phyloP scores from a whole-genome alignment of 2,329 filamentous ascomycete species.

The Intubia oerlemansii region DNA sequence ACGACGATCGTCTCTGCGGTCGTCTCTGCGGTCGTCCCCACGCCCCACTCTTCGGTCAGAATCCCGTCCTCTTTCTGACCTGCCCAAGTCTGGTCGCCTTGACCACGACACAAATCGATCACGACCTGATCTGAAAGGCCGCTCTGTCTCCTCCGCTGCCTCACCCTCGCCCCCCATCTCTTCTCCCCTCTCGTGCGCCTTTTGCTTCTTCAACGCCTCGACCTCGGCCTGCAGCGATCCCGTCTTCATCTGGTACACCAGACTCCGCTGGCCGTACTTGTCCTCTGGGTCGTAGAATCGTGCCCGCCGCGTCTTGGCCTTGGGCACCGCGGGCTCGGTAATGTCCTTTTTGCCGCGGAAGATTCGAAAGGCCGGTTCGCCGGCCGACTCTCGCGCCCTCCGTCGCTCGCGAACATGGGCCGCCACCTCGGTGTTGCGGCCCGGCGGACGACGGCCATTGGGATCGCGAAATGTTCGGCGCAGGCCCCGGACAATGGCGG shows the following conservation, averaged over 20 bases:
- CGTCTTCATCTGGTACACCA: constrained; percentile 31
- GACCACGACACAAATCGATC: too few relatives aligned
- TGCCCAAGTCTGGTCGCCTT: too few relatives aligned
- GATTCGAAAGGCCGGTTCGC: constrained; percentile 9
- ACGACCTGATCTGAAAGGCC: not conserved
- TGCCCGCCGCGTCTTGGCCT: constrained; percentile 23
- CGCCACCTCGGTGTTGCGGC: constrained; percentile 4
- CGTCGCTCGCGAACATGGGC: constrained; percentile 12
- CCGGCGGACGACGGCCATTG: constrained; percentile 7
- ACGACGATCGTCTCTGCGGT: too few relatives aligned
- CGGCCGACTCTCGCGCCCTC: constrained; percentile 9
- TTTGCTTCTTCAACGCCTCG: constrained; percentile 5
- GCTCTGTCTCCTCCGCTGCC: not conserved
- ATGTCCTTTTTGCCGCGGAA: constrained; percentile 31
- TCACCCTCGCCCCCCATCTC: not conserved
- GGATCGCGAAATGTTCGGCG: constrained; percentile 7
- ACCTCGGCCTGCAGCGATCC: constrained; percentile 18
- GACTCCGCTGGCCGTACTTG: constrained; percentile 30
- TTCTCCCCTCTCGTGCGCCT: not conserved
- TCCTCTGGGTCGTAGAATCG: constrained; percentile 29
- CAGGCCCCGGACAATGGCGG: constrained; percentile 9
- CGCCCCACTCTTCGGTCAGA: too few relatives aligned
- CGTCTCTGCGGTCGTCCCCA: too few relatives aligned
- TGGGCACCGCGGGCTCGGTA: constrained; percentile 17
- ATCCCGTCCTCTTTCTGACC: too few relatives aligned